Evolutionary conservation across 805 yeast genomes (phyloP).

Genomic region (Komagataella populi): DNA sequence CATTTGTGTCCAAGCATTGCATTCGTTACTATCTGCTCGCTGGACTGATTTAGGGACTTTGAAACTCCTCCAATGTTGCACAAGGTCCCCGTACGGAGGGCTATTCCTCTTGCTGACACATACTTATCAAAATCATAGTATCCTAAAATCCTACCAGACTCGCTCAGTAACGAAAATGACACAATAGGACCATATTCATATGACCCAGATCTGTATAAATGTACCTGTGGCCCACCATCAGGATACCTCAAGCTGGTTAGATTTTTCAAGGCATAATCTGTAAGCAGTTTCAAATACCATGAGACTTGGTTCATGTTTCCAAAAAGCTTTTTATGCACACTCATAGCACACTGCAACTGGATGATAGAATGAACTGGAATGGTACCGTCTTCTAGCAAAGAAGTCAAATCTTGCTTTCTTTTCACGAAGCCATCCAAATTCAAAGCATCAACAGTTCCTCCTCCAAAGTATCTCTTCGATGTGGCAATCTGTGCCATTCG

Average conservation of each 20-base stretch:
- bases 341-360: constrained; percentile 21
- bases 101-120: constrained; percentile 15
- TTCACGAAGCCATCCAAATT: constrained; percentile 12
- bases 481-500: constrained; percentile 10
- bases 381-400: constrained; percentile 28
- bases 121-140: constrained; percentile 23
- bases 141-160: constrained; percentile 17
- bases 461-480: constrained; percentile 24
- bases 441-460: constrained; percentile 30
- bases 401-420: constrained; percentile 8
- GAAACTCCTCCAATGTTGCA: constrained; percentile 28
- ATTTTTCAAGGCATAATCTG: constrained; percentile 11
- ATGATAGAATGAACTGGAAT: constrained; percentile 26
- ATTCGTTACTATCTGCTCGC: constrained; percentile 15
- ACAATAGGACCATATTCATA: constrained; percentile 24
- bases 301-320: constrained; percentile 19
- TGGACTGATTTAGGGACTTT: constrained; percentile 12
- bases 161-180: constrained; percentile 16
- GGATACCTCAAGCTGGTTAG: constrained; percentile 11
- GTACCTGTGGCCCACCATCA: constrained; percentile 12
- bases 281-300: constrained; percentile 12
- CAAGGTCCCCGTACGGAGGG: constrained; percentile 26
- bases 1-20: constrained; percentile 24
- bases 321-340: constrained; percentile 13
- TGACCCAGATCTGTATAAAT: constrained; percentile 7